These are phyloP conservation scores for Naegleria lovaniensis DNA, from an alignment of 208 protist genomes.

Conservation along the genomic window DNA sequence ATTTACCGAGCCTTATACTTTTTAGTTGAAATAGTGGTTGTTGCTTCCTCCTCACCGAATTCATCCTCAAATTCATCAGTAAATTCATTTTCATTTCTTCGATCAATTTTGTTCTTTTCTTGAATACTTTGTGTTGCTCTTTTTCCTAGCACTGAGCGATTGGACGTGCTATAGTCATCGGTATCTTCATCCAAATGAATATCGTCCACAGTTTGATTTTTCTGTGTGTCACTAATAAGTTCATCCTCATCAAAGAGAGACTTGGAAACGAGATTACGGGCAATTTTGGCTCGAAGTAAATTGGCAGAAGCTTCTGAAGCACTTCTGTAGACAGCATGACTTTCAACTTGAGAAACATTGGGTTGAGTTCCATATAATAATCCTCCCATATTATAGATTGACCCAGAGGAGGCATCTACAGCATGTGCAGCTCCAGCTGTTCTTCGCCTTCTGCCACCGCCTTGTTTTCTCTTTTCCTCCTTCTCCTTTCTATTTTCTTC, in stretches of 20 bases:
- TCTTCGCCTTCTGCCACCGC: background rate
- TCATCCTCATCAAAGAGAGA: constrained; percentile 8
- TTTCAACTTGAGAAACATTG: background rate
- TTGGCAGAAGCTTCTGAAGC: constrained; percentile 1
- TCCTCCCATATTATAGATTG: background rate
- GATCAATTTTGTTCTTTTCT: background rate
- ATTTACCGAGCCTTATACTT: too few species aligned
- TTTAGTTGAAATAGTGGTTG: too few species aligned
- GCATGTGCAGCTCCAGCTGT: background rate
- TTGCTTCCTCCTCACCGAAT: background rate
- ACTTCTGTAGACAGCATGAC: background rate
- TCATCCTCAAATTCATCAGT: background rate
- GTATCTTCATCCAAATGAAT: background rate
- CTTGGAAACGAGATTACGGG: background rate
- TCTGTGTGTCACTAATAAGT: background rate
- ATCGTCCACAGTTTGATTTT: background rate
- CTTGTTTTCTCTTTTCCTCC: background rate
- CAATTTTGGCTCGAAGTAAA: background rate
- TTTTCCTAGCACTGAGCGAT: background rate
- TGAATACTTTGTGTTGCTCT: background rate
- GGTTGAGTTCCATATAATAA: background rate
- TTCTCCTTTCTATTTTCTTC: constrained; percentile 14
- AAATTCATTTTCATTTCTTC: background rate
- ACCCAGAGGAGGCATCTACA: background rate
- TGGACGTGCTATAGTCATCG: background rate